Evolutionary conservation across 345 rosid species (phyloP), one percentile per base, ranked within the genome.

Genomic region (Trapa incisa): DNA sequence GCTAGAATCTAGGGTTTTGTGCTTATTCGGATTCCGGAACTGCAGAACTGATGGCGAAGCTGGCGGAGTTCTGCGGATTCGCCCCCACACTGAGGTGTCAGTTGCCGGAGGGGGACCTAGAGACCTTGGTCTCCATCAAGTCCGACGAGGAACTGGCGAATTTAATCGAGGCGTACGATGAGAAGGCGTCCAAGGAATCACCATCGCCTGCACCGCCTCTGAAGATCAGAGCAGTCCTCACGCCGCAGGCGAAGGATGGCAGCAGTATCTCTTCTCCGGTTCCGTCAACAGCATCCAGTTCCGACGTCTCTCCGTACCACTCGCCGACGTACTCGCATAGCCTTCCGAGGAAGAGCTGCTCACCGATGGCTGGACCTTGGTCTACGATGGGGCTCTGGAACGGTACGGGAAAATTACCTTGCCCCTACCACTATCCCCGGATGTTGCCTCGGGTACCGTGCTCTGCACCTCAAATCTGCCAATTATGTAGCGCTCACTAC

Each of bases 101-200:
- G 36, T 79, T 90, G 67, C 97, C 94, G 0, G 67, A 82, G 70
- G 96, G 87, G 8, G 96, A 93, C 72, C 73, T 88, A 41, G 97
- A 90, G 80, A 90, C 94, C 42, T 69, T 93, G 58, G 72, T 93
- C 65, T 76, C 96, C 15, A 65, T 93, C 8, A 93, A 85, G 54
- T 90, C 97, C 10, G 95, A 88, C 2, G 96, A 93, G 57, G 96
- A 93, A 32, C 72, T 93, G 67, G 62, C 74, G 3, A 79, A 69
- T 70, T 68, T 90, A 42, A 43, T 87, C 6, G 82, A 80, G 61
- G 83, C 76, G 48, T 85, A 84, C 76, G 78, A 75, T 17, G 70
- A 77, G 33, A 41, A 41, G 4, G 43, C 43, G 43, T 41, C 7
- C 6, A 41, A 72, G 13, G 61, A 32, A 56, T 16, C 37, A 29